phyloP scores from a whole-genome alignment of 331 rosid genomes.

The Rosa hybrid region DNA sequence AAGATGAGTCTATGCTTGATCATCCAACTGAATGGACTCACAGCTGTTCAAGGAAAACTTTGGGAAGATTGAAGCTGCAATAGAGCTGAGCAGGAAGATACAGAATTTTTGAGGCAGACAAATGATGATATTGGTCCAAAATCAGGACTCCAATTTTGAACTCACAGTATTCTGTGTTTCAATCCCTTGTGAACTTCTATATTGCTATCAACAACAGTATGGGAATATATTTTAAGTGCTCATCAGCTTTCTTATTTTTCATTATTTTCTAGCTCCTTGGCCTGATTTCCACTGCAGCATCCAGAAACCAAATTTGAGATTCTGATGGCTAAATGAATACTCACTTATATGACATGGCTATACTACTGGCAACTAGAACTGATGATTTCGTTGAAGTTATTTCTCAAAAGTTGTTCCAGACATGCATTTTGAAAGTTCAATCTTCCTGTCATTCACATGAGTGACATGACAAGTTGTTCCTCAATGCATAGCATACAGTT shows the following conservation, averaged over 20 bases:
- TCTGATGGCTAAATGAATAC: background rate
- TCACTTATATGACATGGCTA: background rate
- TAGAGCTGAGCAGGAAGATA: background rate
- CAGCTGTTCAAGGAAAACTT: background rate
- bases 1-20: background rate
- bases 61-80: background rate
- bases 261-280: background rate
- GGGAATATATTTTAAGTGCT: background rate
- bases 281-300: background rate
- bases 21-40: background rate
- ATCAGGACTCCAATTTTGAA: background rate
- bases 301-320: background rate
- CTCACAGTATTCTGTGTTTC: background rate
- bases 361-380: background rate
- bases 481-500: too few species aligned
- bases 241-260: background rate
- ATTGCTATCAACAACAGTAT: background rate
- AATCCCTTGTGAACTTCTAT: background rate
- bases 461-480: background rate
- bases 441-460: background rate
- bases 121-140: background rate
- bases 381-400: background rate
- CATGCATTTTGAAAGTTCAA: too few species aligned
- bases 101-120: background rate
- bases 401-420: too few species aligned